These are phyloP conservation scores for Fusarium torreyae DNA, from an alignment of 2,329 filamentous ascomycete species.

Conservation along the genomic window DNA sequence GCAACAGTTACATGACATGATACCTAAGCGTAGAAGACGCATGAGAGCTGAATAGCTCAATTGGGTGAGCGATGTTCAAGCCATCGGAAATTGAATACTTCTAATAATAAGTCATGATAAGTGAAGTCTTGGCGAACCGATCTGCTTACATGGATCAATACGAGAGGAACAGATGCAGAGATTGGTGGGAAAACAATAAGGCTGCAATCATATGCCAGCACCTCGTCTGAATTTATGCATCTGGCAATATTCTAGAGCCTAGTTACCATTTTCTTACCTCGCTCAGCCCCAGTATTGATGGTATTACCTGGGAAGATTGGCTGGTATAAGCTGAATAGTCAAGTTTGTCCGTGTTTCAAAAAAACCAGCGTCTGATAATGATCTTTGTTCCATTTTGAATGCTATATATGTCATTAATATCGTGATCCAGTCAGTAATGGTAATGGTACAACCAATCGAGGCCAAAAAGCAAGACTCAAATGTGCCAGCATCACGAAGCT, in stretches of 20 bases:
- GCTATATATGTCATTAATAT: constrained; percentile 35
- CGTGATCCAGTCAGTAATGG: constrained; percentile 21
- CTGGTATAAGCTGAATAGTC: neutral
- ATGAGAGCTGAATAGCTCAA: neutral
- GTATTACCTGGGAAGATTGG: neutral
- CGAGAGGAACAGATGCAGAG: too few relatives aligned
- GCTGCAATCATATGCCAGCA: too few relatives aligned
- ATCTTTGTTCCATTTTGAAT: neutral
- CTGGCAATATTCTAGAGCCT: too few relatives aligned
- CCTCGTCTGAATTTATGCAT: too few relatives aligned
- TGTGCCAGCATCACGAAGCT: constrained; percentile 22
- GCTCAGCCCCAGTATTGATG: too few relatives aligned
- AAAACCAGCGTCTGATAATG: neutral
- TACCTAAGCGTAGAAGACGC: neutral
- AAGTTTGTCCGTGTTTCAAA: too few relatives aligned
- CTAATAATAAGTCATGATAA: neutral
- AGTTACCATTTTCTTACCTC: too few relatives aligned
- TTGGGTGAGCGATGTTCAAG: neutral
- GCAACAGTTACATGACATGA: neutral
- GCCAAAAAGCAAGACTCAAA: constrained; percentile 12
- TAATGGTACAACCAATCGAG: constrained; percentile 25
- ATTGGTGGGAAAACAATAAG: too few relatives aligned
- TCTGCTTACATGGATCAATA: too few relatives aligned
- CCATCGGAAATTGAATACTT: too few relatives aligned
- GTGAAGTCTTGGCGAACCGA: neutral